Evolutionary conservation across 1,284 basidiomycete genomes (phyloP), one percentile per base, ranked within the genome.

Genomic region (Quambalaria eucalypti): DNA sequence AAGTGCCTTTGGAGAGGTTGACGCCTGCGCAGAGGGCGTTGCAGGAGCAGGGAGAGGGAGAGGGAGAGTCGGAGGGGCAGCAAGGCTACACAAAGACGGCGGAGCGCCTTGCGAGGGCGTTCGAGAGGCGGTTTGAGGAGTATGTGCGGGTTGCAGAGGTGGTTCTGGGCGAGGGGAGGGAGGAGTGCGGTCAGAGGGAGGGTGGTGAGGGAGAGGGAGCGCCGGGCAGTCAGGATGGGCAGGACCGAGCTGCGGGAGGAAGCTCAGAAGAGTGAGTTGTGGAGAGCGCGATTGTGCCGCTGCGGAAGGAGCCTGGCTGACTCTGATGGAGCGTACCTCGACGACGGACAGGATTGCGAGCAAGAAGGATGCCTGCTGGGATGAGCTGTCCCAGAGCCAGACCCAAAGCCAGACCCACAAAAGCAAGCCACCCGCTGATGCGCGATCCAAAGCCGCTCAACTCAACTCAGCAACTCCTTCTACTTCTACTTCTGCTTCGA

Each of bases 1-100:
- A 54, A 14, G 68, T 73, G 7, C 19, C 19, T 10, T 39, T 39
- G 36, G 16, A 14, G n/a, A n/a, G n/a, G n/a, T n/a, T n/a, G n/a
- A n/a, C 42, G 42, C 21, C n/a, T 14, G 42, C 19, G 25, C 21
- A 19, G 25, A 46, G 42, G 42, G 42, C 3, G 42, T 26, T 4
- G 42, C 19, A 5, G 36, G 42, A 46, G 42, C 21, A 21, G 42
- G 25, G 21, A 8, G 31, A 8, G 31, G 9, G 25, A 46, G 21
- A 46, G 25, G 4, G n/a, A 19, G n/a, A 21, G 12, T 6, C 19
- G 42, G 25, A 21, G 42, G 25, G 14, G 19, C 10, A n/a, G 42
- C 42, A 46, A 46, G 42, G 25, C 21, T 26, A 33, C 31, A 16
- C 16, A 8, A 33, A 33, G 31, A 16, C 31, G 8, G 8, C 31